phyloP scores from a whole-genome alignment of 164 flowering plant species.

The Kalanchoe fedtschenkoi region DNA sequence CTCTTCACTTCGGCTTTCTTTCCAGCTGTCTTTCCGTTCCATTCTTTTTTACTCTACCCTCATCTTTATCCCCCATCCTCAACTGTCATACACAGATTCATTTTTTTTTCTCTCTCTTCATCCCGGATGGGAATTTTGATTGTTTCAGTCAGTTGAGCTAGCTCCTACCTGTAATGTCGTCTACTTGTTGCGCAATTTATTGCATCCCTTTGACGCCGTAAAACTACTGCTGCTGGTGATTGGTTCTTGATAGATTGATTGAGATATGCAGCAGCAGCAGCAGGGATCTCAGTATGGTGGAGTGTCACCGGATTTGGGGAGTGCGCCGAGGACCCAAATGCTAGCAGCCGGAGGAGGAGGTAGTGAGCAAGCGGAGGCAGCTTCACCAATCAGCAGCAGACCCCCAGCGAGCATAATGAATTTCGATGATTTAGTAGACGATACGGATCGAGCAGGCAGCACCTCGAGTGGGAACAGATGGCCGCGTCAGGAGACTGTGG shows the following conservation, averaged over 20 bases:
- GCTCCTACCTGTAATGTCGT: too few relatives aligned
- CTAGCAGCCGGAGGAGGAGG: neutral
- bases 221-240: too few relatives aligned
- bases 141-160: neutral
- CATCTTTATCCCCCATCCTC: neutral
- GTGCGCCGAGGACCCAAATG: constrained; percentile 12
- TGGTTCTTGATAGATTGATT: too few relatives aligned
- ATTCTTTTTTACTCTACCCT: neutral
- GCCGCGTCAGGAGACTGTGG: constrained; percentile 33
- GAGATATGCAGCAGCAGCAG: too few relatives aligned
- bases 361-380: constrained; percentile 19
- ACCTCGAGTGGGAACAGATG: constrained; percentile 22
- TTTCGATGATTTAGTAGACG: constrained; percentile 32
- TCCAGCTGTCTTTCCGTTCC: constrained; percentile 9
- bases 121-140: neutral
- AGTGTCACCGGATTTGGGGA: too few relatives aligned
- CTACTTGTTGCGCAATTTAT: constrained; percentile 1
- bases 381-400: constrained; percentile 33
- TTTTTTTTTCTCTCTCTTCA: constrained; percentile 10
- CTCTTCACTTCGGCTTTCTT: neutral
- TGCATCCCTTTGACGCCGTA: too few relatives aligned
- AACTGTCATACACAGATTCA: neutral
- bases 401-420: constrained; percentile 38
- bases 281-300: too few relatives aligned
- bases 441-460: constrained; percentile 13